Evolutionary conservation across 1,284 basidiomycete species (phyloP).

Genomic region (Kalmanozyma brasiliensis): DNA sequence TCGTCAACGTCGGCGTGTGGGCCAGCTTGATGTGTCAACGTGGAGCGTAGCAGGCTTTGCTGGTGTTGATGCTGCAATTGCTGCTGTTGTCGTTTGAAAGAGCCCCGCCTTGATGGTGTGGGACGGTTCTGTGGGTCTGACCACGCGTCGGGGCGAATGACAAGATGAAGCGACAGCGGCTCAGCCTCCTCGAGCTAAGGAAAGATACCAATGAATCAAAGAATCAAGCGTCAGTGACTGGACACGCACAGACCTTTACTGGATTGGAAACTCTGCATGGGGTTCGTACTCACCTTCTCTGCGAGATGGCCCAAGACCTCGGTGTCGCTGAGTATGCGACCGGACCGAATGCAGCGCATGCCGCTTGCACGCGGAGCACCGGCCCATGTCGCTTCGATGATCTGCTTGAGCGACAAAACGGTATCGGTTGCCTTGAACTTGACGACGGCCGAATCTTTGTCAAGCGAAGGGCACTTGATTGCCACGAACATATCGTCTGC

Average conservation of each 20-base stretch:
- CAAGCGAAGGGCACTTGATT: slow-evolving; percentile 53
- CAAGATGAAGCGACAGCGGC: slow-evolving; percentile 56
- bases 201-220: too few species aligned
- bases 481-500: slow-evolving; percentile 20
- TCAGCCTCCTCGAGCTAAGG: slow-evolving; percentile 31
- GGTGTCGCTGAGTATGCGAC: slow-evolving; percentile 48
- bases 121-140: slow-evolving; percentile 49
- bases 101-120: slow-evolving; percentile 43
- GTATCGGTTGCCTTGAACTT: slow-evolving; percentile 18
- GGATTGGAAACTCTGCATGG: too few species aligned
- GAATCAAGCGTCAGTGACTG: background rate
- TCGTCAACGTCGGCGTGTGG: slow-evolving; percentile 6
- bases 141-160: slow-evolving; percentile 64
- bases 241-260: background rate
- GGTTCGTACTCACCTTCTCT: slow-evolving; percentile 17
- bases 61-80: slow-evolving; percentile 18
- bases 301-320: slow-evolving; percentile 34
- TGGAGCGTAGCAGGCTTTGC: slow-evolving; percentile 17
- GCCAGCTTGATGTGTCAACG: slow-evolving; percentile 8
- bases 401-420: slow-evolving; percentile 43
- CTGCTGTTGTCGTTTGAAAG: slow-evolving; percentile 38
- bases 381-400: slow-evolving; percentile 46
- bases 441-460: slow-evolving; percentile 33
- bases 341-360: slow-evolving; percentile 59
- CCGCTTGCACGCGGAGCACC: slow-evolving; percentile 49